A percentile compares a stretch with the other conserved stretches of the same genome.
Conservation (phyloP, 116 monocot species). For the Dioscorea cayenensis region DNA sequence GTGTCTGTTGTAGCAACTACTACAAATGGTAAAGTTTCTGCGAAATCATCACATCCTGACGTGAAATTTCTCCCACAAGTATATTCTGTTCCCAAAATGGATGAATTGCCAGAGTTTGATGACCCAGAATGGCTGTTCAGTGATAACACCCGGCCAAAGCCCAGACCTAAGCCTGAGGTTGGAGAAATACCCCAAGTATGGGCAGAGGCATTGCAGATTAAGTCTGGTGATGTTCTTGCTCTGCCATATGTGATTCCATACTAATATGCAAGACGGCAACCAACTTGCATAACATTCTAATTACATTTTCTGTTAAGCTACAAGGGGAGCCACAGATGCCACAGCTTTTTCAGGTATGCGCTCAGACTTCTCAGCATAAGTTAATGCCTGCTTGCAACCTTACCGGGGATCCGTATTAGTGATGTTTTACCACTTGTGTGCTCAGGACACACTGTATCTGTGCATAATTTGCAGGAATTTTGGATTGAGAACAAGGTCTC, state of each 20-base stretch:
- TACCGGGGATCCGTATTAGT: background rate
- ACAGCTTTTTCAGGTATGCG: background rate
- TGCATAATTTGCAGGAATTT: background rate
- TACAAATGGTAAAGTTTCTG: conserved; percentile 10
- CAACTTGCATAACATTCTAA: background rate
- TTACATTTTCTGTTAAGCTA: background rate
- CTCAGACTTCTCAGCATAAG: too few species aligned
- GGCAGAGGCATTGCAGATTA: conserved; percentile 49
- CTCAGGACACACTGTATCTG: too few species aligned
- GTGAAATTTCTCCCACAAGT: conserved; percentile 37
- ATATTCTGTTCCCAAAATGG: conserved; percentile 54
- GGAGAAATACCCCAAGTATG: conserved; percentile 38
- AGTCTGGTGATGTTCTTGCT: conserved; percentile 45
- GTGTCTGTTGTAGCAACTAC: background rate
- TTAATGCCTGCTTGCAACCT: background rate
- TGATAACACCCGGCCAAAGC: conserved; percentile 7
- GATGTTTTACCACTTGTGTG: background rate
- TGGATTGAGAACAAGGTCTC: too few species aligned
- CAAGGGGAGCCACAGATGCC: background rate
- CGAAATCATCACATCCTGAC: conserved; percentile 52
- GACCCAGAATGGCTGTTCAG: conserved; percentile 57
- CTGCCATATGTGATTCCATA: conserved; percentile 87
- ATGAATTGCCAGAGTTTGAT: conserved; percentile 30
- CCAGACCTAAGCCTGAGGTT: conserved; percentile 8
- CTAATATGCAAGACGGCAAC: conserved; percentile 26